Conservation (phyloP, 768 basidiomycete species). For the Favolaschia claudopus region DNA sequence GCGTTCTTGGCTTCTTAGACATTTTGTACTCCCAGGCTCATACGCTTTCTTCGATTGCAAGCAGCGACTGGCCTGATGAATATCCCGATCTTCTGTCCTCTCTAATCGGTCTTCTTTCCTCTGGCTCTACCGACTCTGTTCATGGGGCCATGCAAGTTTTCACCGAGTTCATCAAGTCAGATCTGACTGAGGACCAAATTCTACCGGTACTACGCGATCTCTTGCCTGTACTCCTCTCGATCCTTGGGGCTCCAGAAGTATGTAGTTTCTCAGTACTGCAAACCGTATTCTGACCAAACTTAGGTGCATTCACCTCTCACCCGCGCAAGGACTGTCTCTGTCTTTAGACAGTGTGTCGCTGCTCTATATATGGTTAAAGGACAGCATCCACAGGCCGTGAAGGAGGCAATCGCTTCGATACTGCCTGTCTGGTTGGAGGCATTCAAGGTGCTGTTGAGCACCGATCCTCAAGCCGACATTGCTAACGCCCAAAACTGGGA, state of each 20-base stretch:
- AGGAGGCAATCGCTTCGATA: slow-evolving; percentile 80
- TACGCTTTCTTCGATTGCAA: slow-evolving; percentile 86
- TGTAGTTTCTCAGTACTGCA: slow-evolving; percentile 14
- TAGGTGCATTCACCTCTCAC: slow-evolving; percentile 81
- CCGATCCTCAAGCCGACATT: slow-evolving; percentile 71
- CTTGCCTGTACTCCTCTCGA: slow-evolving; percentile 82
- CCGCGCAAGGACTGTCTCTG: slow-evolving; percentile 83
- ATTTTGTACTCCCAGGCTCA: slow-evolving; percentile 72
- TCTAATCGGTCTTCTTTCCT: slow-evolving; percentile 80
- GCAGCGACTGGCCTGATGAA: slow-evolving; percentile 96
- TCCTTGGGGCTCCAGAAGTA: slow-evolving; percentile 82
- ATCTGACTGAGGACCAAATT: slow-evolving; percentile 94
- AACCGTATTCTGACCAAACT: slow-evolving; percentile 8
- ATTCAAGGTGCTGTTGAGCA: slow-evolving; percentile 76
- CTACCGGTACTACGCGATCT: slow-evolving; percentile 90
- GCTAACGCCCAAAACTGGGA: slow-evolving; percentile 76
- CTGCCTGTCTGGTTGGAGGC: slow-evolving; percentile 93
- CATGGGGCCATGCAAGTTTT: slow-evolving; percentile 98
- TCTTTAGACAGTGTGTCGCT: slow-evolving; percentile 89
- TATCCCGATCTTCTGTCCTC: slow-evolving; percentile 86
- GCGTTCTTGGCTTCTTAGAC: neutral
- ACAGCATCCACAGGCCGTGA: slow-evolving; percentile 86
- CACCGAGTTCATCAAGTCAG: slow-evolving; percentile 92
- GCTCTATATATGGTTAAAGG: slow-evolving; percentile 96
- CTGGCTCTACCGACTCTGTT: slow-evolving; percentile 74